phyloP scores from a whole-genome alignment of 2,329 filamentous ascomycete genomes.

The Alternaria gaisen region DNA sequence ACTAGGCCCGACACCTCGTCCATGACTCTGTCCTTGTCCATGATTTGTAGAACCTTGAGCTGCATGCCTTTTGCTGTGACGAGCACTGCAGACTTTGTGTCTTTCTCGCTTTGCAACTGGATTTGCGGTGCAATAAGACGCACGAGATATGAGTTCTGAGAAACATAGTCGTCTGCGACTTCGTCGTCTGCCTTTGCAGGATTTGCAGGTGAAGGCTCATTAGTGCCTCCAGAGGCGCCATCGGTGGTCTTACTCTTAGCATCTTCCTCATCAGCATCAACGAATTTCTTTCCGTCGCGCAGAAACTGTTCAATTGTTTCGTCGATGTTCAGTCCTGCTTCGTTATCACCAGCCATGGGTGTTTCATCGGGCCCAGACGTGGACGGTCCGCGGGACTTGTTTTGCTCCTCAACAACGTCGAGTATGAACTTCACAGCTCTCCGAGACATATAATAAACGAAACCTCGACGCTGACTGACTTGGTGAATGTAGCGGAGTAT shows the following conservation, averaged over 20 bases:
- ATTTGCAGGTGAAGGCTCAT: conserved; percentile 24
- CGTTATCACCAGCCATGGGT: conserved; percentile 57
- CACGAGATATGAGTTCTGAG: conserved; percentile 93
- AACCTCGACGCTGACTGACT: conserved; percentile 92
- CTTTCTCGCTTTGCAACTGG: conserved; percentile 97
- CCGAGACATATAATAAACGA: conserved; percentile 96
- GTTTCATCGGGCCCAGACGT: conserved; percentile 38
- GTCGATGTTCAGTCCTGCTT: conserved; percentile 74
- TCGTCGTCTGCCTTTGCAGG: conserved; percentile 56
- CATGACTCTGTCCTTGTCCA: conserved; percentile 92
- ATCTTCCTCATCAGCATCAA: conserved; percentile 72
- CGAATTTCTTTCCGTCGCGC: conserved; percentile 83
- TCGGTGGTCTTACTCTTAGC: conserved; percentile 9
- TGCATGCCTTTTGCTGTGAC: conserved; percentile 98
- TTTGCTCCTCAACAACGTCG: conserved; percentile 95
- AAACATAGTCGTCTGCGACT: conserved; percentile 85
- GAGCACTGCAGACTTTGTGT: conserved; percentile 95
- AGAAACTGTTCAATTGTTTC: conserved; percentile 87
- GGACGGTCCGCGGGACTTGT: conserved; percentile 64
- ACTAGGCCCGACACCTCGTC: conserved; percentile 95
- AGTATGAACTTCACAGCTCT: conserved; percentile 97
- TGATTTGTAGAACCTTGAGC: conserved; percentile 94
- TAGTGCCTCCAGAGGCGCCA: conserved; percentile 4
- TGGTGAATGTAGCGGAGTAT: conserved; percentile 97
- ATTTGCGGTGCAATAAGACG: conserved; percentile 97